A percentile compares a stretch with the other conserved stretches of the same genome.
Conservation (phyloP, 2,329 filamentous ascomycete genomes). For the Diaporthe australafricana region DNA sequence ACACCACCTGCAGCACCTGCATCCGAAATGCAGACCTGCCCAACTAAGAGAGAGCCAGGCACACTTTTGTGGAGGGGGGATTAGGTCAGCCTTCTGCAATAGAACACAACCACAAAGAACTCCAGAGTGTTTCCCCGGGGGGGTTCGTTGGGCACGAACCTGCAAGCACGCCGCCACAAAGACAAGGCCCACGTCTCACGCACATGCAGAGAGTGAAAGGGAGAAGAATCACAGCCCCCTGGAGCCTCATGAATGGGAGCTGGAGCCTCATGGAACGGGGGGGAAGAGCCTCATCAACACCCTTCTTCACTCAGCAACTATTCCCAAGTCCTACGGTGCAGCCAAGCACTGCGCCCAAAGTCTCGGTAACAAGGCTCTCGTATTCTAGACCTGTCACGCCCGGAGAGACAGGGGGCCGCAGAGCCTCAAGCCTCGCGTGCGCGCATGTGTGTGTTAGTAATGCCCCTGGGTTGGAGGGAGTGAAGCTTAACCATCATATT, state of each 20-base stretch:
- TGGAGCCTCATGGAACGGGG: no score
- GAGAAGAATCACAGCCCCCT: slow-evolving; percentile 2
- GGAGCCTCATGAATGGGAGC: neutral
- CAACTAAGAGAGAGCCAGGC: neutral
- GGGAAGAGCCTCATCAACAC: neutral
- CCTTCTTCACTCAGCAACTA: neutral
- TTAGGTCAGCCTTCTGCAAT: slow-evolving; percentile 11
- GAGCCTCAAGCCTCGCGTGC: slow-evolving; percentile 11
- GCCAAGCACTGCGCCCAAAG: slow-evolving; percentile 17
- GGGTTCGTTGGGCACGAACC: neutral
- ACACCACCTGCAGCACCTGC: neutral
- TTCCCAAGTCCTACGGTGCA: neutral
- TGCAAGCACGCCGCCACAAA: slow-evolving; percentile 1
- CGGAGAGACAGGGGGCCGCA: neutral
- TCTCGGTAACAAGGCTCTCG: slow-evolving; percentile 8
- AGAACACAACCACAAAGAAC: no score
- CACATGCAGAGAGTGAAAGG: neutral
- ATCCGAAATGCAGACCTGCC: neutral
- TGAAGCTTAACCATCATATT: neutral
- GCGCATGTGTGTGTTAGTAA: neutral
- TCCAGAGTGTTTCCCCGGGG: no score
- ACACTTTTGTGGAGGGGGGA: neutral
- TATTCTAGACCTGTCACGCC: neutral
- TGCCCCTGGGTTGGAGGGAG: no score
- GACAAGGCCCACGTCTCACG: neutral